phyloP scores from a whole-genome alignment of 306 rosid species.

The Neltuma alba region DNA sequence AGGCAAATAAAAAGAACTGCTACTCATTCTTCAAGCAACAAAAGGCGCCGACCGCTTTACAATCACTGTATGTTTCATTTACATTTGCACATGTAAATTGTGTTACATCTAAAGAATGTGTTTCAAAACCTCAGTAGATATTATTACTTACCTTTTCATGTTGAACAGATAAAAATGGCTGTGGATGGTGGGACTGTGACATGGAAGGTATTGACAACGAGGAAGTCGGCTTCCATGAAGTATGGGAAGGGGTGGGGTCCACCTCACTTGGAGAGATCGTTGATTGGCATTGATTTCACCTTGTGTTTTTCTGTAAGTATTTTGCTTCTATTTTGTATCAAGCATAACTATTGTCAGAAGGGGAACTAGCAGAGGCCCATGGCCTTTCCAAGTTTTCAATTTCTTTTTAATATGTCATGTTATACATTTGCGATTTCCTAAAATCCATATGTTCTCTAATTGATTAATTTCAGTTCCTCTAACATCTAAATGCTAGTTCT shows the following conservation, averaged over 20 bases:
- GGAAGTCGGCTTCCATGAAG: slow-evolving; percentile 76
- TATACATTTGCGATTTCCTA: background rate
- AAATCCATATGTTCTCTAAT: background rate
- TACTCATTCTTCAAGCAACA: slow-evolving; percentile 40
- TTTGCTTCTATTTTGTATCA: background rate
- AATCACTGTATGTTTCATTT: slow-evolving; percentile 73
- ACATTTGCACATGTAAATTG: slow-evolving; percentile 3
- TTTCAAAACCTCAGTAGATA: slow-evolving; percentile 13
- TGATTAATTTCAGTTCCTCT: background rate
- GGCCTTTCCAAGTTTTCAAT: background rate
- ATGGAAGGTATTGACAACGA: slow-evolving; percentile 91
- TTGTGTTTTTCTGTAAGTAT: background rate
- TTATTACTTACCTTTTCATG: slow-evolving; percentile 23
- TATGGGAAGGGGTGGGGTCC: slow-evolving; percentile 97
- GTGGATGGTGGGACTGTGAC: slow-evolving; percentile 89
- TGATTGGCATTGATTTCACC: slow-evolving; percentile 72
- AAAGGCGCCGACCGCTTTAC: slow-evolving; percentile 51
- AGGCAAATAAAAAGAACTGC: slow-evolving; percentile 44
- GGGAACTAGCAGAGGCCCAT: background rate
- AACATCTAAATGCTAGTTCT: no score
- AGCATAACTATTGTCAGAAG: background rate
- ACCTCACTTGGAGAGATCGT: slow-evolving; percentile 80
- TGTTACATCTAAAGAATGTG: background rate
- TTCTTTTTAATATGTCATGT: background rate
- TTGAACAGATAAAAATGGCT: slow-evolving; percentile 77